These are phyloP conservation scores for Lactifluus rugatus DNA, from an alignment of 768 basidiomycete species.

Conservation along the genomic window DNA sequence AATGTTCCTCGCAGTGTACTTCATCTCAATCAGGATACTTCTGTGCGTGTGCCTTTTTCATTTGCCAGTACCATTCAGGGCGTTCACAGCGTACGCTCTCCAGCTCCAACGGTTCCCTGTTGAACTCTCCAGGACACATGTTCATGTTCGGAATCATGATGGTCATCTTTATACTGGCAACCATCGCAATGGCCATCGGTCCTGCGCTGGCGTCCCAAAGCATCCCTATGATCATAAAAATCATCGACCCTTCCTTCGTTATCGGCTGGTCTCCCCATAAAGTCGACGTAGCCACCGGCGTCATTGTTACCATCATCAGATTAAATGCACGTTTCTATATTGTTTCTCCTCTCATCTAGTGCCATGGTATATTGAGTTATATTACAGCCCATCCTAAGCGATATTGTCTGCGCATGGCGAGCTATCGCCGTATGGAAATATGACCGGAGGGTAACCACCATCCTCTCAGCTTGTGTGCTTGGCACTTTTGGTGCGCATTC, in stretches of 20 bases:
- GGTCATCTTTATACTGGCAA: slow-evolving; percentile 6
- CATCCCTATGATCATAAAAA: slow-evolving; percentile 3
- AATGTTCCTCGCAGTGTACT: slow-evolving; percentile 9
- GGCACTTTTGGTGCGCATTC: slow-evolving; percentile 1
- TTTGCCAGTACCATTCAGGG: background rate
- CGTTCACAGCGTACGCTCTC: background rate
- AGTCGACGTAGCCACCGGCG: background rate
- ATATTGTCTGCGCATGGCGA: slow-evolving; percentile 15
- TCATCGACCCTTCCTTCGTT: background rate
- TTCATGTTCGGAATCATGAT: slow-evolving; percentile 3
- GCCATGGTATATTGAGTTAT: background rate
- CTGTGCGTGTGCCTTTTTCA: background rate
- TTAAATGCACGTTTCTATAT: slow-evolving; percentile 2
- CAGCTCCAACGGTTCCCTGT: slow-evolving; percentile 8
- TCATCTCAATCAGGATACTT: slow-evolving; percentile 10
- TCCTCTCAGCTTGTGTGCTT: slow-evolving; percentile 3
- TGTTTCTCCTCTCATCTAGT: background rate
- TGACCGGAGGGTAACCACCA: slow-evolving; percentile 5
- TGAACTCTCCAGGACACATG: slow-evolving; percentile 3
- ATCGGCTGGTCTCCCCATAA: slow-evolving; percentile 11
- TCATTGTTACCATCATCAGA: background rate
- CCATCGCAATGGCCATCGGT: background rate
- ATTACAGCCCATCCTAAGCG: slow-evolving; percentile 9
- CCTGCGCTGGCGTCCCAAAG: background rate
- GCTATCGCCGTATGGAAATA: slow-evolving; percentile 9